A percentile compares a stretch with the other conserved stretches of the same genome.
These are phyloP conservation scores for Daldinia loculata DNA, from an alignment of 495 filamentous ascomycete species.

Conservation along the genomic window DNA sequence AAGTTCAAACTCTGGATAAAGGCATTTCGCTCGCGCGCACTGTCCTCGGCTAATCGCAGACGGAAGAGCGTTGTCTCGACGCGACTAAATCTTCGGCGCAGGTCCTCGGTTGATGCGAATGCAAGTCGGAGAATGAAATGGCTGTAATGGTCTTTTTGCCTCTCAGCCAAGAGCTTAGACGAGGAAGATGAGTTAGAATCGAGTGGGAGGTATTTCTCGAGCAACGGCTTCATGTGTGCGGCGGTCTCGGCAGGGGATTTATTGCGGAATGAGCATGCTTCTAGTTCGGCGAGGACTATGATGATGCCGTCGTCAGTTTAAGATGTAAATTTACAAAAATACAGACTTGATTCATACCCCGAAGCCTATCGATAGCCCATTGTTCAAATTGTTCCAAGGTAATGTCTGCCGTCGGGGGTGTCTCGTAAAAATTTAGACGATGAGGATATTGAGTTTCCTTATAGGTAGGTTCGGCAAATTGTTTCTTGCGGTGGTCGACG, in stretches of 20 bases:
- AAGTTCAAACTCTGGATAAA: constrained; percentile 84
- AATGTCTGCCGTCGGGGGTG: constrained; percentile 90
- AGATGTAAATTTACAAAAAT: too few species aligned
- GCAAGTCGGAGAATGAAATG: constrained; percentile 97
- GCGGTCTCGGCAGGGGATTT: constrained; percentile 79
- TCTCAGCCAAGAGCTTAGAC: constrained; percentile 68
- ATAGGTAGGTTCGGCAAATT: constrained; percentile 79
- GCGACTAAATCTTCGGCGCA: constrained; percentile 85
- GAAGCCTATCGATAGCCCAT: constrained; percentile 96
- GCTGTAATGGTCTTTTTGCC: constrained; percentile 96
- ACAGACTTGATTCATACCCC: constrained; percentile 58
- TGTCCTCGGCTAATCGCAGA: constrained; percentile 77
- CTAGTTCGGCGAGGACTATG: constrained; percentile 90
- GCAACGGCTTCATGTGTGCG: constrained; percentile 77
- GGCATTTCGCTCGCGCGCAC: constrained; percentile 68
- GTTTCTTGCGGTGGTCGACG: constrained; percentile 81
- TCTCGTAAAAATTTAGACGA: constrained; percentile 90
- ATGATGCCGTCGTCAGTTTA: constrained; percentile 21
- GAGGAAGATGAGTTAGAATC: constrained; percentile 74
- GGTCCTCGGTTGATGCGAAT: constrained; percentile 89
- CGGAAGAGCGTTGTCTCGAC: constrained; percentile 90
- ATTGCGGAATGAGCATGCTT: constrained; percentile 96
- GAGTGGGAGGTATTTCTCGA: constrained; percentile 88
- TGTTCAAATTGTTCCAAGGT: constrained; percentile 98
- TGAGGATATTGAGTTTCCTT: constrained; percentile 80